Evolutionary conservation across 2,329 filamentous ascomycete species (phyloP), one percentile per base, ranked within the genome.

Genomic region (Juglanconis juglandina): DNA sequence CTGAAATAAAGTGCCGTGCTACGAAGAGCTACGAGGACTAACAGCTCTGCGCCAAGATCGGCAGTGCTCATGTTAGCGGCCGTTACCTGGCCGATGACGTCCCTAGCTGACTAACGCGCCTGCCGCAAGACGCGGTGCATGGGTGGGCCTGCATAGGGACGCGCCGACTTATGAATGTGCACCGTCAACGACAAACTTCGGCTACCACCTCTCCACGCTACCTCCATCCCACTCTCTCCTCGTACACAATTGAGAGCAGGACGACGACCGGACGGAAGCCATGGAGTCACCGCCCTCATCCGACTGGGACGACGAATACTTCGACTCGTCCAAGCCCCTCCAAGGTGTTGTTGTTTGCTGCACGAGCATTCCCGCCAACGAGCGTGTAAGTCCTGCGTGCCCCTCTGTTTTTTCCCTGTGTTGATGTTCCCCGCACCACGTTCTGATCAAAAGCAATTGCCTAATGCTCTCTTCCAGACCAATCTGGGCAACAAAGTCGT

Each of bases 291-390:
- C 65, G 41, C 63, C 64, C 17, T 66, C 65, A 13, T 63, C 65
- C 35, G 68, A 66, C 54, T 53, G 59, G 44, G 67, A 64, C 60
- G 64, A 68, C 11, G 64, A 69, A 55, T 67, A 69, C 14, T 71
- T 82, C 75, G 85, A 88, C 74, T 78, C 82, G 62, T 80, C 87
- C 53, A 79, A 80, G 64, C 88, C 90, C 56, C 83, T 93, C 66
- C 79, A 79, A 64, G 89, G 89, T 67, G 83, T 91, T 56, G 84
- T 95, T 63, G 81, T 96, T 67, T 96, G 92, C 81, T 96, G 91
- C 76, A 96, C 92, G 54, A 92, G 89, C 67, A 88, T 96, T 66
- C 81, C 88, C 58, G 85, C 89, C 60, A 91, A 96, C 69, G 82
- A 89, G 70, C 85, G 91, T 73, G 92, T 94, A 79, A 68, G 82